Percentiles rank a stretch among this genome's conserved stretches.
These are phyloP conservation scores for Plenodomus biglobosus DNA, from an alignment of 2,329 filamentous ascomycete species.

Conservation along the genomic window DNA sequence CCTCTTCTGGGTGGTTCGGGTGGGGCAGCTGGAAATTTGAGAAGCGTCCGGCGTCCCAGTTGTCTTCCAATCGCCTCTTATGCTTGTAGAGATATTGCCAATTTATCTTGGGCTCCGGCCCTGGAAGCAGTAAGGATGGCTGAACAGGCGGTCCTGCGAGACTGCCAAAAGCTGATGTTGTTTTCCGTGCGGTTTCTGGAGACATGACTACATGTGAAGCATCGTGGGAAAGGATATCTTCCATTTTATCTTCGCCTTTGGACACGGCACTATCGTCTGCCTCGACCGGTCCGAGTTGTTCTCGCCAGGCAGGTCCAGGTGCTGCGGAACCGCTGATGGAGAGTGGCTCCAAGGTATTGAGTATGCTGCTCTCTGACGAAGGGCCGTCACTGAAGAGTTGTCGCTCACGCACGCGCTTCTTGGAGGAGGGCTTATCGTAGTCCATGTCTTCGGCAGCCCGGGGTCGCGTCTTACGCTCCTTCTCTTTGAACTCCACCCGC, in stretches of 20 bases:
- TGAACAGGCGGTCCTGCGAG: constrained; percentile 26
- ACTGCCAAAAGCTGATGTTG: constrained; percentile 5
- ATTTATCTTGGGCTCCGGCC: constrained; percentile 66
- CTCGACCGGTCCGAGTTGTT: constrained; percentile 53
- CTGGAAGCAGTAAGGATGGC: constrained; percentile 36
- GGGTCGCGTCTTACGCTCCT: constrained; percentile 51
- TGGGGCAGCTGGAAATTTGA: constrained; percentile 90
- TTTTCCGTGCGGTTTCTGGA: constrained; percentile 15
- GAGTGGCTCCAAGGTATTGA: constrained; percentile 22
- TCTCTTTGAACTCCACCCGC: constrained; percentile 39
- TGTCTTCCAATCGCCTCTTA: constrained; percentile 79
- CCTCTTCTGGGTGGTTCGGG: constrained; percentile 75
- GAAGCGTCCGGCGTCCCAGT: constrained; percentile 84
- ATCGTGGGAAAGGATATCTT: constrained; percentile 39
- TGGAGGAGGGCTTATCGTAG: constrained; percentile 53
- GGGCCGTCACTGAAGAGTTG: constrained; percentile 46
- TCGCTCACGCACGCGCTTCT: constrained; percentile 54
- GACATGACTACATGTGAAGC: constrained; percentile 20
- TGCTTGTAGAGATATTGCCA: constrained; percentile 95
- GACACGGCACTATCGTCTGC: constrained; percentile 44
- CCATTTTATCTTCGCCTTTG: constrained; percentile 42
- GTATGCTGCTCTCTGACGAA: constrained; percentile 23
- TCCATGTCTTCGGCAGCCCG: constrained; percentile 51
- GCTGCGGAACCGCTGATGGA: constrained; percentile 21
- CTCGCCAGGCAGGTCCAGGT: constrained; percentile 43